These are phyloP conservation scores for Starmerella lactis-condensi DNA, from an alignment of 805 yeast species.

Conservation along the genomic window DNA sequence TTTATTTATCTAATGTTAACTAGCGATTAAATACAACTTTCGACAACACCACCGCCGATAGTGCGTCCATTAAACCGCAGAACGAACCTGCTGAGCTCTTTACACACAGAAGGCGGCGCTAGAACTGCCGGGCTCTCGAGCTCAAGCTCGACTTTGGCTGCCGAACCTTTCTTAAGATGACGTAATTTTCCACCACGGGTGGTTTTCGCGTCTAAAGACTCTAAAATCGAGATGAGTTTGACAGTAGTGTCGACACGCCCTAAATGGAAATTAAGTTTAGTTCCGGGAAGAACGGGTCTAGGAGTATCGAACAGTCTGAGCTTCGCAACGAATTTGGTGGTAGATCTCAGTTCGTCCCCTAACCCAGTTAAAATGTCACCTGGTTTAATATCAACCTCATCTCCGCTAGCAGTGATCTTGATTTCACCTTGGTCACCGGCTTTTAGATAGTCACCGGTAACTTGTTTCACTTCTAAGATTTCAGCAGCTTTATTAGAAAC, in stretches of 20 bases:
- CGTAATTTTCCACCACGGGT: conserved; percentile 24
- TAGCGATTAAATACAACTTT: no score
- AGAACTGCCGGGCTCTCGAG: conserved; percentile 35
- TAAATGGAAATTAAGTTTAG: conserved; percentile 58
- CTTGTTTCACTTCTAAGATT: conserved; percentile 10
- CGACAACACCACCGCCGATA: conserved; percentile 46
- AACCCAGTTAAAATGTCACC: conserved; percentile 48
- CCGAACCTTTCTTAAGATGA: conserved; percentile 42
- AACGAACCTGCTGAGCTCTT: conserved; percentile 46
- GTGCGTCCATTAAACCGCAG: conserved; percentile 52
- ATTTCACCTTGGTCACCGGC: conserved; percentile 40
- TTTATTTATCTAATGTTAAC: no score
- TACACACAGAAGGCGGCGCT: conserved; percentile 30
- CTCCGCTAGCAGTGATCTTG: conserved; percentile 20
- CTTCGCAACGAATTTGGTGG: conserved; percentile 35
- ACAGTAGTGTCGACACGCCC: conserved; percentile 61
- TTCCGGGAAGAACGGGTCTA: conserved; percentile 62
- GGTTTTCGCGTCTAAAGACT: conserved; percentile 17
- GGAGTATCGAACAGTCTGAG: conserved; percentile 45
- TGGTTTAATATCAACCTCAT: conserved; percentile 27
- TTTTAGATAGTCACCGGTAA: conserved; percentile 25
- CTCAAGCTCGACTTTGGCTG: conserved; percentile 40
- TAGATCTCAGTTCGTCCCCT: conserved; percentile 30
- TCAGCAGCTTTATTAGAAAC: conserved; percentile 30
- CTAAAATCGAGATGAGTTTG: conserved; percentile 32